Evolutionary conservation across 257 asterid species (phyloP), one percentile per base, ranked within the genome.

Genomic region (Paraleonurus japonicus): DNA sequence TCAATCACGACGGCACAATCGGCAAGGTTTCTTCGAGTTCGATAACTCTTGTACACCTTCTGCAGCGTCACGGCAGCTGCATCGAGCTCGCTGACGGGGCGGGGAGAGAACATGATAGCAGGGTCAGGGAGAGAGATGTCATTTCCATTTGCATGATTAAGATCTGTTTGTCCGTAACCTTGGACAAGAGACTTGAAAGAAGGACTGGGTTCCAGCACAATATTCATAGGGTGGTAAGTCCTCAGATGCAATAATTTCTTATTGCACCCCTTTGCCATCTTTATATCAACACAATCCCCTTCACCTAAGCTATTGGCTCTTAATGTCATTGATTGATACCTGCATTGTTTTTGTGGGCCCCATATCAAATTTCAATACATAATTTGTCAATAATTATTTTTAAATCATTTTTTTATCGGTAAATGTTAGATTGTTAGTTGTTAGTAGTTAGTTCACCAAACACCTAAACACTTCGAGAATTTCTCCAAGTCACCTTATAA

Each of bases 1-100:
- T 94, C 98, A 17, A 87, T 96, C 3, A 94, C 97, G 58, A 94
- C 96, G 17, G 97, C 98, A 77, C 98, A 94, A 83, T 94, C 98
- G 0, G 97, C 98, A 53, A 94, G 96, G 74, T 87, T 89, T 73
- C 98, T 76, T 54, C 98, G 81, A 1, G 96, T 94, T 75, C 98
- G 66, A 69, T 94, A 94, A 35, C 98, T 94, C 85, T 89, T 90
- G 77, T 94, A 94, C 17, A 94, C 96, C 84, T 94, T 94, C 80
- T 94, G 98, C 24, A 94, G 81, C 84, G 81, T 89, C 10, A 91
- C 85, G 0, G 98, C 98, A 30, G 98, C 97, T 0, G 96, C 98
- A 72, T 90, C 95, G 5, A 89, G 96, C 91, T 91, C 96, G 19
- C 82, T 78, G 26, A 84, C 89, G 2, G 97, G 95, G 37, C 63